Evolutionary conservation across 2,329 filamentous ascomycete genomes (phyloP), one percentile per base, ranked within the genome.

Genomic region (Talaromyces sp.): DNA sequence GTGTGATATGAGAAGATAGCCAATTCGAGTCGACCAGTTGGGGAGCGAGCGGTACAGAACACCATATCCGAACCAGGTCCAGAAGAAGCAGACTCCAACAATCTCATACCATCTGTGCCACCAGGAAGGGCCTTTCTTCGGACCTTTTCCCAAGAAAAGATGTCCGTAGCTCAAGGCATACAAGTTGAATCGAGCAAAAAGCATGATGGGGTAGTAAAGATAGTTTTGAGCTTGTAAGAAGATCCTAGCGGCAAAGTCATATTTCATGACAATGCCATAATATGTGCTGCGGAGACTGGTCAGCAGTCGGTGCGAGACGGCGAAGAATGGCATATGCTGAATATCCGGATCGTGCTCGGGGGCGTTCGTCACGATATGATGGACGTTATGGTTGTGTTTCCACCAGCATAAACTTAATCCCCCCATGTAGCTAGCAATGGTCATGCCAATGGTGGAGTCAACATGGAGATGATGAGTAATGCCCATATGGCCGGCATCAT

Each of bases 321-420:
- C 92, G 75, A 97, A 92, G 75, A 97, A 89, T 2, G 93, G 93
- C 78, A 96, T 86, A 76, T 97, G 90, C 75, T 94, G 88, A 71
- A 97, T 98, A 75, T 98, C 94, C 0, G 95, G 94, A 75, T 98
- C 94, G 75, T 98, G 94, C 77, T 97, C 95, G 15, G 93, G 91
- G 51, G 90, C 90, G 77, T 98, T 98, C 19, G 95, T 98, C 61
- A 98, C 90, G 70, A 98, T 93, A 74, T 98, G 94, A 75, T 98
- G 94, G 8, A 97, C 93, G 74, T 98, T 98, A 78, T 98, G 94
- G 75, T 89, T 97, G 68, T 88, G 86, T 79, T 98, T 98, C 94
- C 95, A 99, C 95, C 95, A 99, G 53, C 94, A 92, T 63, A 97
- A 80, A 29, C 92, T 97, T 38, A 99, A 80, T 0, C 95, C 95